These are phyloP conservation scores for Yamadazyma taylorii DNA, from an alignment of 1,139 yeast species.

Conservation along the genomic window DNA sequence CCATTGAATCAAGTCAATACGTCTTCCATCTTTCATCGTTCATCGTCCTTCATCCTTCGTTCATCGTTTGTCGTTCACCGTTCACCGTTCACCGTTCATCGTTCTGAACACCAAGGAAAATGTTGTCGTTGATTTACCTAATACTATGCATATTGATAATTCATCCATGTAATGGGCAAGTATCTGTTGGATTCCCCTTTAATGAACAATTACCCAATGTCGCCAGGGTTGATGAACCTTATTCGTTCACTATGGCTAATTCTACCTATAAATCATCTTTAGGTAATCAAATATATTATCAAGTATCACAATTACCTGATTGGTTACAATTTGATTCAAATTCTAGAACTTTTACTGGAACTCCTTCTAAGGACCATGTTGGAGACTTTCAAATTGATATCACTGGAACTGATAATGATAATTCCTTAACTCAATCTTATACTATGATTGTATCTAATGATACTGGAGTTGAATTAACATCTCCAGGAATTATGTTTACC, in stretches of 20 bases:
- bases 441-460: slow-evolving; percentile 58
- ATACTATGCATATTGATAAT: neutral
- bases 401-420: slow-evolving; percentile 62
- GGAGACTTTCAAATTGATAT: slow-evolving; percentile 50
- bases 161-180: neutral
- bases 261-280: slow-evolving; percentile 64
- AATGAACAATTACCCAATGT: slow-evolving; percentile 83
- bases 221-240: slow-evolving; percentile 66
- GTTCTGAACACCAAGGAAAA: too few species aligned
- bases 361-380: slow-evolving; percentile 51
- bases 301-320: slow-evolving; percentile 59
- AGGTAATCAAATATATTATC: slow-evolving; percentile 49
- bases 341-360: slow-evolving; percentile 67
- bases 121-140: neutral
- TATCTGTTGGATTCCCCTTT: slow-evolving; percentile 69
- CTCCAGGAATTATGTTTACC: slow-evolving; percentile 40
- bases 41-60: too few species aligned
- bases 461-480: slow-evolving; percentile 48
- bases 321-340: slow-evolving; percentile 76
- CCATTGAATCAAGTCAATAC: too few species aligned
- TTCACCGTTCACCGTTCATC: too few species aligned
- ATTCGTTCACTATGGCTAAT: slow-evolving; percentile 66
- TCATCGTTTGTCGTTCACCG: too few species aligned
- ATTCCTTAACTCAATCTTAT: slow-evolving; percentile 50
- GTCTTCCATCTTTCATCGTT: too few species aligned